A percentile compares a stretch with the other conserved stretches of the same genome.
Conservation (phyloP, 768 basidiomycete species). For the Tulasnella sp. region DNA sequence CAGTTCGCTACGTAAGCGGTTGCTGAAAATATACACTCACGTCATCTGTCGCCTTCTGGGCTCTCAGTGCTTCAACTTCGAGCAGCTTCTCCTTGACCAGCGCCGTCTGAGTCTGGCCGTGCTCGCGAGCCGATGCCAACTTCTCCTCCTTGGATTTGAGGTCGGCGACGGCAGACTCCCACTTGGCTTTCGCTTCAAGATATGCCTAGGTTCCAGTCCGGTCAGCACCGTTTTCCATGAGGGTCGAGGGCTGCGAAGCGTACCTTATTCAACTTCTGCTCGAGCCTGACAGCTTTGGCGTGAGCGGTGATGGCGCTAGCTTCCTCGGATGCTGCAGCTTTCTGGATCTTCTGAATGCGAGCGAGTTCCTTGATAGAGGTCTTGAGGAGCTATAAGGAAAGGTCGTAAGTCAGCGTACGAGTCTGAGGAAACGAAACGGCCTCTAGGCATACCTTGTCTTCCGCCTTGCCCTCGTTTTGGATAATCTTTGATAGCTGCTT, state of each 20-base stretch:
- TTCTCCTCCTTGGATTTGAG: conserved; percentile 46
- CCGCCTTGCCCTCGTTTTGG: conserved; percentile 61
- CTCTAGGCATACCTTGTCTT: conserved; percentile 48
- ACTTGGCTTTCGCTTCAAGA: conserved; percentile 57
- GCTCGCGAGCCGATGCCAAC: conserved; percentile 50
- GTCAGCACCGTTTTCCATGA: neutral
- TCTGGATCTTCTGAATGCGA: conserved; percentile 66
- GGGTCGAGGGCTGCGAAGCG: neutral
- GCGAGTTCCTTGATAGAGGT: conserved; percentile 62
- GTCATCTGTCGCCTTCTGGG: conserved; percentile 65
- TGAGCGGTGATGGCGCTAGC: conserved; percentile 52
- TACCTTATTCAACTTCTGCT: conserved; percentile 48
- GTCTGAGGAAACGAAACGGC: neutral
- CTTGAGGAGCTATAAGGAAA: conserved; percentile 36
- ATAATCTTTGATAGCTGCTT: conserved; percentile 65
- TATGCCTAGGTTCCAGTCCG: conserved; percentile 42
- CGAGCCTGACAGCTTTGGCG: conserved; percentile 49
- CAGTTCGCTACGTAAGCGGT: conserved; percentile 14
- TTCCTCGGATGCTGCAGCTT: conserved; percentile 62
- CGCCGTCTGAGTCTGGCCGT: conserved; percentile 55
- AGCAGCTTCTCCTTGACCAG: conserved; percentile 65
- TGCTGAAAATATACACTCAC: conserved; percentile 33
- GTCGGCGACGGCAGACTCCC: conserved; percentile 50
- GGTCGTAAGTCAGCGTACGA: neutral
- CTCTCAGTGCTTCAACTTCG: conserved; percentile 64